These are phyloP conservation scores for Annulohypoxylon bovei DNA, from an alignment of 495 filamentous ascomycete species.

Conservation along the genomic window DNA sequence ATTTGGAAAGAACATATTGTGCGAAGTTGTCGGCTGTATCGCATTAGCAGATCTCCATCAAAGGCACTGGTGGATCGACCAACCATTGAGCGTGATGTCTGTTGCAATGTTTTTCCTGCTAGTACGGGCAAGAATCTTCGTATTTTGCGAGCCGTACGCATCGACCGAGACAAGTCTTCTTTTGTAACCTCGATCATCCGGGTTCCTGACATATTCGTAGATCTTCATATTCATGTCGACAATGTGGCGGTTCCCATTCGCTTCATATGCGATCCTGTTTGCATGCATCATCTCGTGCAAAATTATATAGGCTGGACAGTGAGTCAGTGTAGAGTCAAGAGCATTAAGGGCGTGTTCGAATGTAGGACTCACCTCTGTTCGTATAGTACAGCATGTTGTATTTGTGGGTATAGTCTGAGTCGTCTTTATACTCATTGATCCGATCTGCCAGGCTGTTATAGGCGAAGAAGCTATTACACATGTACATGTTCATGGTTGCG, in stretches of 20 bases:
- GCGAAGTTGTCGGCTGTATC: slow-evolving; percentile 2
- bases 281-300: slow-evolving; percentile 5
- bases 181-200: neutral
- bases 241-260: slow-evolving; percentile 8
- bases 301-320: neutral
- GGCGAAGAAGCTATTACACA: slow-evolving; percentile 4
- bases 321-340: neutral
- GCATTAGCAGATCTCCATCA: neutral
- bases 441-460: slow-evolving; percentile 1
- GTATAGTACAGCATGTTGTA: slow-evolving; percentile 7
- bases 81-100: slow-evolving; percentile 4
- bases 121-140: slow-evolving; percentile 6
- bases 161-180: slow-evolving; percentile 1
- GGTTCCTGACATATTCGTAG: neutral
- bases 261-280: slow-evolving; percentile 1
- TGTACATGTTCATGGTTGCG: slow-evolving; percentile 5
- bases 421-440: slow-evolving; percentile 5
- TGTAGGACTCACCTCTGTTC: slow-evolving; percentile 3
- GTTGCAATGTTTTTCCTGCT: slow-evolving; percentile 4
- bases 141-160: neutral
- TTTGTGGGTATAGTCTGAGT: slow-evolving; percentile 1
- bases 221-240: slow-evolving; percentile 6
- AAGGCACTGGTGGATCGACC: neutral
- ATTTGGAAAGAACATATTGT: slow-evolving; percentile 8
- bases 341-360: slow-evolving; percentile 4